These are phyloP conservation scores for Pseudopyrenochaeta lycopersici DNA, from an alignment of 2,329 filamentous ascomycete species.

Conservation along the genomic window DNA sequence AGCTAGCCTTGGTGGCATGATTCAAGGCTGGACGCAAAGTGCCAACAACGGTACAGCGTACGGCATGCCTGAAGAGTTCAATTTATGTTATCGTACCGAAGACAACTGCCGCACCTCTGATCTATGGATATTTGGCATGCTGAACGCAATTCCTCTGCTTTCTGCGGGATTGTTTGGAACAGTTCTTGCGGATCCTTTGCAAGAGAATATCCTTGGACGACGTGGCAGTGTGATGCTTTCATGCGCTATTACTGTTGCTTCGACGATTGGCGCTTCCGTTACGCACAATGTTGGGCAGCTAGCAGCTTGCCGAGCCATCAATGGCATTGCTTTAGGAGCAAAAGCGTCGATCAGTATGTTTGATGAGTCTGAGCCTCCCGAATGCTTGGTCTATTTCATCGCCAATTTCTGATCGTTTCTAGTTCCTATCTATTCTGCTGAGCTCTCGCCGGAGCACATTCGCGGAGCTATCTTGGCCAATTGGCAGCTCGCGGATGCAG, in stretches of 20 bases:
- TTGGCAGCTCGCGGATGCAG: constrained; percentile 33
- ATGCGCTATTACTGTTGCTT: constrained; percentile 24
- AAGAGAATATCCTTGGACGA: constrained; percentile 28
- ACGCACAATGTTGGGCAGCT: constrained; percentile 23
- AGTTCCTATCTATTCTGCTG: constrained; percentile 33
- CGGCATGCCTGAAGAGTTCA: constrained; percentile 27
- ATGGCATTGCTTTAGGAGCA: constrained; percentile 28
- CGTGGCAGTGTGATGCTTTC: constrained; percentile 30
- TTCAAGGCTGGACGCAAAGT: constrained; percentile 32
- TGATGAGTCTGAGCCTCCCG: no score
- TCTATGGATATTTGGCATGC: constrained; percentile 31
- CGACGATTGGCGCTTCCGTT: constrained; percentile 31
- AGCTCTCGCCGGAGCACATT: constrained; percentile 31
- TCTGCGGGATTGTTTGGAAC: constrained; percentile 31
- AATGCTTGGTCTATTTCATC: no score
- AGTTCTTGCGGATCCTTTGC: constrained; percentile 26
- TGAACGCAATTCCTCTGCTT: constrained; percentile 29
- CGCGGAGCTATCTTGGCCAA: constrained; percentile 30
- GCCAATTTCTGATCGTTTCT: not conserved
- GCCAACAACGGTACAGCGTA: constrained; percentile 27
- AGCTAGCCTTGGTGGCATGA: constrained; percentile 26
- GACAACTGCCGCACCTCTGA: constrained; percentile 11
- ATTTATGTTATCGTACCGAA: constrained; percentile 9
- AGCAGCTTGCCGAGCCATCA: constrained; percentile 27
- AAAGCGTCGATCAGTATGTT: constrained; percentile 27